Percentiles rank a stretch among this genome's conserved stretches.
These are phyloP conservation scores for Penicillium turbatum DNA, from an alignment of 495 filamentous ascomycete genomes.

Conservation along the genomic window DNA sequence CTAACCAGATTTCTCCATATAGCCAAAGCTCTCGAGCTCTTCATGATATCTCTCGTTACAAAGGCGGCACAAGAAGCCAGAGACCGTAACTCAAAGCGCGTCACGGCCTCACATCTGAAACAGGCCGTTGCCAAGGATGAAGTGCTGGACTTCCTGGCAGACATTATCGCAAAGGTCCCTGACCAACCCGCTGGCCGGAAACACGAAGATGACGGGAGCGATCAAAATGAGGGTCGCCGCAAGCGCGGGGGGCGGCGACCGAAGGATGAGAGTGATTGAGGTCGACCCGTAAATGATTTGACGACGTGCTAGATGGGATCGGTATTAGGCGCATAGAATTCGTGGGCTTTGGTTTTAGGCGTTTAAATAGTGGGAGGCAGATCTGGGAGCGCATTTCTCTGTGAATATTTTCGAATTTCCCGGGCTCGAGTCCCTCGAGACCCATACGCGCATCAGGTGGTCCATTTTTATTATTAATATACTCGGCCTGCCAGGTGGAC, in stretches of 20 bases:
- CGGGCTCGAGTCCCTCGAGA: neutral
- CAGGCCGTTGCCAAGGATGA: conserved; percentile 79
- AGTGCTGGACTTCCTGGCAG: conserved; percentile 85
- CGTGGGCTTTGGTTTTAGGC: conserved; percentile 19
- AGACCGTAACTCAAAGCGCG: conserved; percentile 77
- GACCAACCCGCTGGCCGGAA: conserved; percentile 61
- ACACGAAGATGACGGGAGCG: conserved; percentile 49
- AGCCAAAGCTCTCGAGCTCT: conserved; percentile 90
- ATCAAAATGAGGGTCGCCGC: conserved; percentile 47
- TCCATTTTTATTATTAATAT: too few relatives aligned
- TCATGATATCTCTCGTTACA: conserved; percentile 90
- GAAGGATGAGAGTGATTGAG: conserved; percentile 47
- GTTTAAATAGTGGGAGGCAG: conserved; percentile 29
- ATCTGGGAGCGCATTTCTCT: conserved; percentile 32
- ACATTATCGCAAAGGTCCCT: conserved; percentile 85
- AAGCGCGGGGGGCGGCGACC: conserved; percentile 44
- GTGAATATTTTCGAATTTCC: conserved; percentile 25
- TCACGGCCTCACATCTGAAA: conserved; percentile 87
- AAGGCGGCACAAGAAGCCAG: conserved; percentile 81
- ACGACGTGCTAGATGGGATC: conserved; percentile 27
- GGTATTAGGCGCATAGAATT: conserved; percentile 23
- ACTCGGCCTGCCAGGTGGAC: neutral
- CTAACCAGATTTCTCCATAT: conserved; percentile 7
- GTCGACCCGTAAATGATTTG: conserved; percentile 8
- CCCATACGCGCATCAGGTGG: neutral